Percentiles rank a stretch among this genome's conserved stretches.
These are phyloP conservation scores for Aspergillus amoenus DNA, from an alignment of 2,329 filamentous ascomycete species.

Conservation along the genomic window DNA sequence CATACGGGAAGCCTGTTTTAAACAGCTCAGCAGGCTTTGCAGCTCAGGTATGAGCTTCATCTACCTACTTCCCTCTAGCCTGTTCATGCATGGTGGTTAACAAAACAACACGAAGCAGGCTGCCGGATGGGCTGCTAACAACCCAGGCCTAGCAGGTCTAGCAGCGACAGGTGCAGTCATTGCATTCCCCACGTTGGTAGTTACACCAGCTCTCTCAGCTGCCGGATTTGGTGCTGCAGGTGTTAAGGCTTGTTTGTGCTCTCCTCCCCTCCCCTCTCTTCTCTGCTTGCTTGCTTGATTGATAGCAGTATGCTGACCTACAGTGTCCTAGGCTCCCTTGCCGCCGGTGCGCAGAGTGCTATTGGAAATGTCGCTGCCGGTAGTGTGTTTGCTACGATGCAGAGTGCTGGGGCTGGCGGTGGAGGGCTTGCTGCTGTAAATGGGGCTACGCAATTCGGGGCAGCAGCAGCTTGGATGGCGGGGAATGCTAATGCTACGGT, in stretches of 20 bases:
- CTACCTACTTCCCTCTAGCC: neutral
- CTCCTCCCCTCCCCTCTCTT: neutral
- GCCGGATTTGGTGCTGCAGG: neutral
- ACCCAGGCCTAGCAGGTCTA: neutral
- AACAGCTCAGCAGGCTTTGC: neutral
- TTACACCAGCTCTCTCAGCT: neutral
- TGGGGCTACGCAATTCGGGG: conserved; percentile 2
- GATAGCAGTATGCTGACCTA: neutral
- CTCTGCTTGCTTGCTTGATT: neutral
- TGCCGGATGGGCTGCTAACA: neutral
- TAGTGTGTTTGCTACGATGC: conserved; percentile 6
- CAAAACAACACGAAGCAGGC: neutral
- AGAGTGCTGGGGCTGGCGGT: conserved; percentile 16
- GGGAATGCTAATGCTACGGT: neutral
- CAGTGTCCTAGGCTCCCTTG: neutral
- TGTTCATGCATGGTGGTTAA: neutral
- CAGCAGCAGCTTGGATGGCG: neutral
- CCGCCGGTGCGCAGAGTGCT: conserved; percentile 9
- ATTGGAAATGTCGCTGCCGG: conserved; percentile 13
- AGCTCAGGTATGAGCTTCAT: neutral
- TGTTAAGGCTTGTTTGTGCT: neutral
- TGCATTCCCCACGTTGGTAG: neutral
- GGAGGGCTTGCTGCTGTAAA: conserved; percentile 7
- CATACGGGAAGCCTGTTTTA: neutral
- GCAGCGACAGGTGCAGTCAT: neutral